Percentiles rank a stretch among this genome's conserved stretches.
phyloP scores from a whole-genome alignment of 441 rosid species.

The Melastoma candidum region DNA sequence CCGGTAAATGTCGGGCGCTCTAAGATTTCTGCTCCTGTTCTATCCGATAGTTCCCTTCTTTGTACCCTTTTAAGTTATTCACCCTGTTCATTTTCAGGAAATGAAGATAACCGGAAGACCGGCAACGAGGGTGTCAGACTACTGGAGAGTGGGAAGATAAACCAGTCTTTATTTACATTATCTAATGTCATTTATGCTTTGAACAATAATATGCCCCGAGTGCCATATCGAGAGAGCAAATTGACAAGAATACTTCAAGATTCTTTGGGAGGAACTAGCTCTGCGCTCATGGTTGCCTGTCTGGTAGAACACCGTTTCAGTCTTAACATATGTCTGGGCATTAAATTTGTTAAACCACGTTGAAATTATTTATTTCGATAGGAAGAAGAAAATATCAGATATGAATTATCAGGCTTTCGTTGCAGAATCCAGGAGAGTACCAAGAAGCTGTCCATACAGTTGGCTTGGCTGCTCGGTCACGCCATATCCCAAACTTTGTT shows the following conservation, averaged over 20 bases:
- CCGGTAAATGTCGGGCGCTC: conserved; percentile 34
- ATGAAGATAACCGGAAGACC: conserved; percentile 81
- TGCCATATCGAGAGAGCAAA: conserved; percentile 91
- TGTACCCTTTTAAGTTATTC: neutral
- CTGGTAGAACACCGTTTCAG: conserved; percentile 32
- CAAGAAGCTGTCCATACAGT: conserved; percentile 86
- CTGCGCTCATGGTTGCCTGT: conserved; percentile 84
- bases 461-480: conserved; percentile 90
- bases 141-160: conserved; percentile 82
- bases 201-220: conserved; percentile 55
- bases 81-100: conserved; percentile 33
- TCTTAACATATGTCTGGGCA: too few species aligned
- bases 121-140: conserved; percentile 78
- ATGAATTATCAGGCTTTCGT: neutral
- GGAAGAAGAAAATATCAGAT: too few species aligned
- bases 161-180: conserved; percentile 73
- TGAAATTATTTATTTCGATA: too few species aligned
- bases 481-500: conserved; percentile 54
- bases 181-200: conserved; percentile 86
- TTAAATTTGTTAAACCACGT: too few species aligned
- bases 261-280: conserved; percentile 84
- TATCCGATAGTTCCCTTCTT: neutral
- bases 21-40: neutral
- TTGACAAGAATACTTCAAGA: conserved; percentile 88
- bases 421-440: conserved; percentile 86